Conservation (phyloP, 352 stramenopile genomes). For the Phytophthora foliorum region DNA sequence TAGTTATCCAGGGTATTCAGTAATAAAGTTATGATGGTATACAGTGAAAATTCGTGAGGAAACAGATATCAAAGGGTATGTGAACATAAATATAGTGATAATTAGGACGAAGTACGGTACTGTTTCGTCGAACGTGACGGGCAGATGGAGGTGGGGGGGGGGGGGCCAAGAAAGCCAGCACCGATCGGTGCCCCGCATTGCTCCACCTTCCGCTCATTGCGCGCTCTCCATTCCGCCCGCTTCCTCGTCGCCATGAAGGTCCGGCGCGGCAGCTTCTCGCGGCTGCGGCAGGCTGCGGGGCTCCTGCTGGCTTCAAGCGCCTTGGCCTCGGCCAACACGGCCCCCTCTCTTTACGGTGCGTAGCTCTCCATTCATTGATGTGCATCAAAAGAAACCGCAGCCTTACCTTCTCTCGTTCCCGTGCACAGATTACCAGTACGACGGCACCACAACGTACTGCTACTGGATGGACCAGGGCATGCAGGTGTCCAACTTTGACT, state of each 20-base stretch:
- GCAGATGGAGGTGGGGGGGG: slow-evolving; percentile 36
- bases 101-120: neutral
- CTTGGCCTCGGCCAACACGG: slow-evolving; percentile 32
- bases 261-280: slow-evolving; percentile 26
- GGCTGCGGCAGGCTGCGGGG: slow-evolving; percentile 24
- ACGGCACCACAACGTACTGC: slow-evolving; percentile 84
- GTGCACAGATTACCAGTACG: slow-evolving; percentile 73
- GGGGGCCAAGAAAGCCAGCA: slow-evolving; percentile 44
- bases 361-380: slow-evolving; percentile 11
- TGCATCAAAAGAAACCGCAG: slow-evolving; percentile 9
- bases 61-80: neutral
- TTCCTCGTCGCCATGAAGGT: slow-evolving; percentile 40
- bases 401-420: neutral
- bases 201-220: slow-evolving; percentile 23
- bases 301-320: slow-evolving; percentile 35
- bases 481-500: slow-evolving; percentile 76
- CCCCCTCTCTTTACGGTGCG: slow-evolving; percentile 69
- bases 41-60: no score
- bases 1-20: no score
- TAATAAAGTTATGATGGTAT: no score
- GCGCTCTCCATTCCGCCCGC: slow-evolving; percentile 17
- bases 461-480: slow-evolving; percentile 84
- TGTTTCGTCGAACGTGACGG: slow-evolving; percentile 7
- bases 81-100: neutral
- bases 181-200: slow-evolving; percentile 28